These are phyloP conservation scores for Phoenix roebelenii DNA, from an alignment of 176 grass and related monocot species.

Conservation along the genomic window DNA sequence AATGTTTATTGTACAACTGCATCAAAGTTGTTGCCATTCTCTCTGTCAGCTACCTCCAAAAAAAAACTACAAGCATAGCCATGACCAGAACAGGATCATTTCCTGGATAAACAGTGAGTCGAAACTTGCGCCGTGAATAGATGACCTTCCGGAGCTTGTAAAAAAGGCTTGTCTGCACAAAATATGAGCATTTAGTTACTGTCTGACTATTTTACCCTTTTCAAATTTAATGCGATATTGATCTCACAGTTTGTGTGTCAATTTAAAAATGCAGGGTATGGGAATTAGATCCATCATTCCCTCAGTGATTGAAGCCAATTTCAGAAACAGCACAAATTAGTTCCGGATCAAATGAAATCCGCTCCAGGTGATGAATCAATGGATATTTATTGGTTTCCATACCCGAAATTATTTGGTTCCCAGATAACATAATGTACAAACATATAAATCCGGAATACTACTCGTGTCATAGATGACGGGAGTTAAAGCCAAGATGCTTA, in stretches of 20 bases:
- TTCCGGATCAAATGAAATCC: too few species aligned
- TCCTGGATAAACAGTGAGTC: slow-evolving; percentile 83
- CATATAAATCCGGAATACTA: too few species aligned
- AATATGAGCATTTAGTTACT: neutral
- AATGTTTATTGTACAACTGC: neutral
- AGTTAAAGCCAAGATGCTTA: too few species aligned
- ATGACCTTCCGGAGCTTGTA: slow-evolving; percentile 75
- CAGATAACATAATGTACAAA: too few species aligned
- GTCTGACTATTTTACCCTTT: too few species aligned
- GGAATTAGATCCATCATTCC: too few species aligned
- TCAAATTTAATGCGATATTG: neutral
- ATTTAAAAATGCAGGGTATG: neutral
- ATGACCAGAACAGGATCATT: slow-evolving; percentile 63
- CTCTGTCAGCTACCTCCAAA: slow-evolving; percentile 31
- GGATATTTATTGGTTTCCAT: too few species aligned
- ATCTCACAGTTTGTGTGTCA: neutral
- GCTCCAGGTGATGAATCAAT: too few species aligned
- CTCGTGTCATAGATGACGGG: neutral
- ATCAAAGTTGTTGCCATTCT: slow-evolving; percentile 13
- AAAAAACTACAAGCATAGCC: slow-evolving; percentile 64
- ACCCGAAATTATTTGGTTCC: too few species aligned
- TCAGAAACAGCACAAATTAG: too few species aligned
- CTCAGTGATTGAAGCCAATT: too few species aligned
- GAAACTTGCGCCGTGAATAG: slow-evolving; percentile 73
- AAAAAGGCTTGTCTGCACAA: slow-evolving; percentile 68